Base-by-base conservation (phyloP, 208 protist species). In the Herpetomonas samuelpessoai region DNA sequence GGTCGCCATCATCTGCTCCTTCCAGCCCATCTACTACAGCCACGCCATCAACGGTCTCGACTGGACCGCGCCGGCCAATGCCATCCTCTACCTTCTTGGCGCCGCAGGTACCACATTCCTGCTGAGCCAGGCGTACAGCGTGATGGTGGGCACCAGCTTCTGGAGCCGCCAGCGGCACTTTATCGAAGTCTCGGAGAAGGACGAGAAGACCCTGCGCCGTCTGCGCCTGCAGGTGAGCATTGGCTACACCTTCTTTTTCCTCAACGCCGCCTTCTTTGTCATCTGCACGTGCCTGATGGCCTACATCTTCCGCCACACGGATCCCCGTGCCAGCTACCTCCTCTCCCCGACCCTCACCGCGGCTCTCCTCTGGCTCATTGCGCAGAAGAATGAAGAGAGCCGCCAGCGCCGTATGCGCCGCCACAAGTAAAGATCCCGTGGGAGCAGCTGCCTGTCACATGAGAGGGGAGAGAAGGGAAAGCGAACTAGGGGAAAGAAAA, bases 371-470 rank as follows among this genome's bases (percentile, higher is more conserved):
- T 96, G 86, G 89, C 63, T 96, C 18, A 68, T 96, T 22, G 73
- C 86, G 28, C 84, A 88, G 66, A 96, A 96, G 79, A 96, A 96
- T 63, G 86, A 96, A 68, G 89, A 96, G 71, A 92, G 77, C 65
- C 86, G 89, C 67, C 80, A 84, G 66, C 81, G 84, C 57, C 83
- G 84, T 77, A 83, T 96, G 81, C 60, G 74, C 47, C 28, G 35
- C 16, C 86, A 96, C 73, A 93, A 92, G 79, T 93, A 88, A 68
- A 57, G 44, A 10, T 60, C n/a, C 9, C 3, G 3, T 3, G 2
- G 29, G 45, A 26, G 38, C 27, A 49, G 47, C 1, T 44, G 27
- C 28, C 21, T 28, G 38, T 38, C 0, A 26, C 39, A 27, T 24
- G 0, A 21, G 27, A 16, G 31, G 28, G 30, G 54, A 19, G 26